These are phyloP conservation scores for Macaranga tanarius DNA, from an alignment of 441 rosid genomes.

Conservation along the genomic window DNA sequence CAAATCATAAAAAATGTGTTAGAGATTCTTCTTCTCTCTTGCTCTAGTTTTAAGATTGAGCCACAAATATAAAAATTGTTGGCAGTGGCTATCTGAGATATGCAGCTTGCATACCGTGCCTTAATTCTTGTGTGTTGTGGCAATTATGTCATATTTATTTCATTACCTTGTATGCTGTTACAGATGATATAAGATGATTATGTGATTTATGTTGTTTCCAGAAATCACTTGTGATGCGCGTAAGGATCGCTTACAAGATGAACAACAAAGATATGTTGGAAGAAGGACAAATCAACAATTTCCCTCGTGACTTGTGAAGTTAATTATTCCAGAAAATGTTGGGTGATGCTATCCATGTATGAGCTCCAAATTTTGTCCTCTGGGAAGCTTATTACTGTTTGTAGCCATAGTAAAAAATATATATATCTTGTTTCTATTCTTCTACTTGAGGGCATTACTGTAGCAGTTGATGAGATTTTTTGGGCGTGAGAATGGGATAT, in stretches of 20 bases:
- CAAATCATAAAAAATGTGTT: neutral
- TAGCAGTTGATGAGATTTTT: slow-evolving; percentile 33
- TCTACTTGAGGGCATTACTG: slow-evolving; percentile 30
- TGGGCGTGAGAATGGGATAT: slow-evolving; percentile 28
- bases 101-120: neutral
- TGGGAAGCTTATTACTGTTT: slow-evolving; percentile 26
- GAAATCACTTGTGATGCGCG: slow-evolving; percentile 96
- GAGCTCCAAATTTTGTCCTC: slow-evolving; percentile 18
- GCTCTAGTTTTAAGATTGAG: neutral
- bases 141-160: neutral
- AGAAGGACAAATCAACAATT: slow-evolving; percentile 88
- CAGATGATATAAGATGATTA: neutral
- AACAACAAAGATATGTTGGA: slow-evolving; percentile 73
- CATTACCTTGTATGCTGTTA: neutral
- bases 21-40: neutral
- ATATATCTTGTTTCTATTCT: slow-evolving; percentile 27
- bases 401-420: slow-evolving; percentile 27
- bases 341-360: slow-evolving; percentile 21
- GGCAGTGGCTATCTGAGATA: neutral
- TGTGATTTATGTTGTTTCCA: slow-evolving; percentile 33
- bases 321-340: slow-evolving; percentile 19
- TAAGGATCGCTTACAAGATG: slow-evolving; percentile 83
- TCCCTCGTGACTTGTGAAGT: slow-evolving; percentile 75
- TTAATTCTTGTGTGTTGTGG: neutral
- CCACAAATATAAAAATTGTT: neutral